These are phyloP conservation scores for Pharus latifolius DNA, from an alignment of 176 grass and related monocot genomes.

Conservation along the genomic window DNA sequence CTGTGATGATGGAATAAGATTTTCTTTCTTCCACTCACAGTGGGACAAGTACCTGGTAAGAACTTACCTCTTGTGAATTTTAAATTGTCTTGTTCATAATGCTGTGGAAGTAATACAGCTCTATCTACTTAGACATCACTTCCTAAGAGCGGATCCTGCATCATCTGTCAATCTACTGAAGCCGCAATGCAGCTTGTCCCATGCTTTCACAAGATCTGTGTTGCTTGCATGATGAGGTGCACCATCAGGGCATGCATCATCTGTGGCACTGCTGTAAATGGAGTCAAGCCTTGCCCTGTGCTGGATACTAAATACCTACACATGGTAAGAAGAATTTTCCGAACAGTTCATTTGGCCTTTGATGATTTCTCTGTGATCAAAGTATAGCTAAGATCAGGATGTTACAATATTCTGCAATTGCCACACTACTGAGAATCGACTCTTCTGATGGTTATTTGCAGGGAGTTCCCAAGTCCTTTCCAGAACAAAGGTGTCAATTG, in stretches of 20 bases:
- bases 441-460: slow-evolving; percentile 14
- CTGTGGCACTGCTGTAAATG: slow-evolving; percentile 34
- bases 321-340: slow-evolving; percentile 16
- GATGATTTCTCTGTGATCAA: not conserved
- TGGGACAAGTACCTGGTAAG: slow-evolving; percentile 56
- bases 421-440: not conserved
- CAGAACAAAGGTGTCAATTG: slow-evolving; percentile 34
- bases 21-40: slow-evolving; percentile 52
- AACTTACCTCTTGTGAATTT: not conserved
- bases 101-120: not conserved
- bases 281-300: slow-evolving; percentile 32
- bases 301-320: slow-evolving; percentile 17
- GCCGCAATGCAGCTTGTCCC: slow-evolving; percentile 36
- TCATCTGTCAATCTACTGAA: slow-evolving; percentile 42
- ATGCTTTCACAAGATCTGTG: slow-evolving; percentile 50
- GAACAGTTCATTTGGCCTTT: not conserved
- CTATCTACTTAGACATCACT: slow-evolving; percentile 20
- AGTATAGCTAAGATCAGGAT: not conserved
- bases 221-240: slow-evolving; percentile 43
- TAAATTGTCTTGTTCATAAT: not conserved
- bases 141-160: slow-evolving; percentile 36
- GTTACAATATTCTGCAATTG: not conserved
- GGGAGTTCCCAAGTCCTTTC: not conserved
- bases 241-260: slow-evolving; percentile 41
- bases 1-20: slow-evolving; percentile 22